phyloP scores from a whole-genome alignment of 139 green algal genomes.

The Astrephomene gubernaculifera region DNA sequence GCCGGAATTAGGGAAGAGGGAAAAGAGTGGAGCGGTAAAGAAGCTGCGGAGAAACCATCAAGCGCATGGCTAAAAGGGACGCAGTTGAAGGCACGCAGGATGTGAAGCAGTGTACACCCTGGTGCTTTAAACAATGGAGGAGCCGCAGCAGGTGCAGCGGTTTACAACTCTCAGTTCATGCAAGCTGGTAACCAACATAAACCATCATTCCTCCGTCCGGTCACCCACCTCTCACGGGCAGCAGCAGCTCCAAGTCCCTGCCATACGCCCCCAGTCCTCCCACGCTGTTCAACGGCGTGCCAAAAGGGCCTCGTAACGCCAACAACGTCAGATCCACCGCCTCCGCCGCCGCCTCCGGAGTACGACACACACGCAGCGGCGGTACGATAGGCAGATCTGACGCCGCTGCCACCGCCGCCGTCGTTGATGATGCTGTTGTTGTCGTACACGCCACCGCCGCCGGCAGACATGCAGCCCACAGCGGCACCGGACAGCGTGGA shows the following conservation, averaged over 20 bases:
- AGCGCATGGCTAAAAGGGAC: too few relatives aligned
- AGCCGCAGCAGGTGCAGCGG: too few relatives aligned
- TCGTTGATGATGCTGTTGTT: background rate
- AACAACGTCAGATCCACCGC: background rate
- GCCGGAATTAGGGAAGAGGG: too few relatives aligned
- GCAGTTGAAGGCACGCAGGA: too few relatives aligned
- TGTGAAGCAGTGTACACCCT: too few relatives aligned
- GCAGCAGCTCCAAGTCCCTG: background rate
- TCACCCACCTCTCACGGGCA: background rate
- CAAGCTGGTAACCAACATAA: too few relatives aligned
- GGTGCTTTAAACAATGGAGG: too few relatives aligned
- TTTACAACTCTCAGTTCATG: too few relatives aligned
- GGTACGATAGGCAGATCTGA: background rate
- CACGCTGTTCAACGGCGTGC: background rate
- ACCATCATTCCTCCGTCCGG: background rate
- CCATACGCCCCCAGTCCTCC: background rate
- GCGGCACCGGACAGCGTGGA: background rate
- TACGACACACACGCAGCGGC: background rate
- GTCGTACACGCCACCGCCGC: too few relatives aligned
- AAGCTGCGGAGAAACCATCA: too few relatives aligned
- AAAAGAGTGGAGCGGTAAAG: too few relatives aligned
- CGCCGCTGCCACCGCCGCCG: background rate
- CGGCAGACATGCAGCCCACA: background rate
- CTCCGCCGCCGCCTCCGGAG: background rate
- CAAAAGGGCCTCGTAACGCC: background rate